Evolutionary conservation across 2,329 filamentous ascomycete species (phyloP).

Genomic region (Dothiorella sarmentorum): DNA sequence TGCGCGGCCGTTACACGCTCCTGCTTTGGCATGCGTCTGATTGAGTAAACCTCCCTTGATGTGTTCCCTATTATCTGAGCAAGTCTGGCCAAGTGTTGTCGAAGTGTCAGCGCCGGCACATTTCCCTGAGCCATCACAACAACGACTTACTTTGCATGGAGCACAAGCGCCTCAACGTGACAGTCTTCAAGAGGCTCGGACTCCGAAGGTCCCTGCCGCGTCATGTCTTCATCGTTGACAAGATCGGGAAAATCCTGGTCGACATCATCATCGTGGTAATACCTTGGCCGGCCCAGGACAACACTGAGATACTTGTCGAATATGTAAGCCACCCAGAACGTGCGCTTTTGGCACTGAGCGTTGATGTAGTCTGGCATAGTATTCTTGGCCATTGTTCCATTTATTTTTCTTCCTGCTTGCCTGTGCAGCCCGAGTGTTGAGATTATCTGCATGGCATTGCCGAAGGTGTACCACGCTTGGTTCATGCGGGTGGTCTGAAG

Average conservation of each 20-base stretch:
- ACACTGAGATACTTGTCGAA: conserved; percentile 62
- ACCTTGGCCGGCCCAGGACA: conserved; percentile 58
- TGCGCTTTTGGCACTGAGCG: conserved; percentile 53
- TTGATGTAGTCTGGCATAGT: conserved; percentile 43
- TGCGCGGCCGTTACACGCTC: conserved; percentile 40
- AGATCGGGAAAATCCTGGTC: conserved; percentile 57
- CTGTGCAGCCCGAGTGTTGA: conserved; percentile 46
- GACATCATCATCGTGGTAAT: conserved; percentile 62
- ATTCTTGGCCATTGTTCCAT: conserved; percentile 25
- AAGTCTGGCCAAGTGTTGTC: conserved; percentile 20
- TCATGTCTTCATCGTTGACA: conserved; percentile 57
- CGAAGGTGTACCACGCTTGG: conserved; percentile 59
- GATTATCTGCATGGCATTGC: conserved; percentile 53
- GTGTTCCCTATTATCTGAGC: conserved; percentile 32
- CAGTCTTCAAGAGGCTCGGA: conserved; percentile 40
- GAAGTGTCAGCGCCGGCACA: background rate
- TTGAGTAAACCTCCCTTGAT: conserved; percentile 32
- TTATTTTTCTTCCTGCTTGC: conserved; percentile 34
- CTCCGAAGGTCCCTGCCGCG: conserved; percentile 36
- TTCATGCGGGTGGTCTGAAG: conserved; percentile 58
- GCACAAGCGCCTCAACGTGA: conserved; percentile 48
- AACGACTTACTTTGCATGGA: conserved; percentile 41
- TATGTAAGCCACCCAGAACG: conserved; percentile 62
- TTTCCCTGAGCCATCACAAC: too few species aligned
- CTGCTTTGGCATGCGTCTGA: conserved; percentile 32